These are phyloP conservation scores for Mycogone perniciosa DNA, from an alignment of 2,329 filamentous ascomycete species.

Conservation along the genomic window DNA sequence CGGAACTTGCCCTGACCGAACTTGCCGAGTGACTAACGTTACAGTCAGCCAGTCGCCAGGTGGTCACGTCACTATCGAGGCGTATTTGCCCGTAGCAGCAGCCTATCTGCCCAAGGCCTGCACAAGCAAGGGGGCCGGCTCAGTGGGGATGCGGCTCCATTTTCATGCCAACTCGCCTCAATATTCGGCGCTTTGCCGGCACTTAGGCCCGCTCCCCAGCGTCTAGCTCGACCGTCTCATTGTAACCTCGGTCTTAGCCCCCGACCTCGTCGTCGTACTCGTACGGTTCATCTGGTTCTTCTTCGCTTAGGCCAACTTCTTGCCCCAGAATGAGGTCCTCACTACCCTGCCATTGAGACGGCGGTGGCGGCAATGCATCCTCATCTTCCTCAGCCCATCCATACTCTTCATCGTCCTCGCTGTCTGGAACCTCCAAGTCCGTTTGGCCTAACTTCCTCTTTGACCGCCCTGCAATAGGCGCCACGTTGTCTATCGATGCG, in stretches of 20 bases:
- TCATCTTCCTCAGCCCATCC: conserved; percentile 66
- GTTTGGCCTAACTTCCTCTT: conserved; percentile 61
- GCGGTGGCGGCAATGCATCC: conserved; percentile 50
- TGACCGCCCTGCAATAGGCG: conserved; percentile 23
- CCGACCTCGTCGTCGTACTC: conserved; percentile 17
- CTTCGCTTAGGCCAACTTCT: conserved; percentile 36
- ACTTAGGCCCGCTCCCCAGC: conserved; percentile 16
- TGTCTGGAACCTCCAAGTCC: conserved; percentile 54
- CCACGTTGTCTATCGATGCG: conserved; percentile 29
- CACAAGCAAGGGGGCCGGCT: no score
- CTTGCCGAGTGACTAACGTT: no score
- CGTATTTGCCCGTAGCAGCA: no score
- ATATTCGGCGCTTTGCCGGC: conserved; percentile 27
- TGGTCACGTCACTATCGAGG: no score
- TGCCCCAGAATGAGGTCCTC: conserved; percentile 54
- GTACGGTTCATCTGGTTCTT: conserved; percentile 24
- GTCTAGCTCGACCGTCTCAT: conserved; percentile 10
- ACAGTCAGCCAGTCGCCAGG: no score
- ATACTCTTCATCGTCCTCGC: conserved; percentile 63
- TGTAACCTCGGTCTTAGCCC: conserved; percentile 18
- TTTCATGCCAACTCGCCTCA: conserved; percentile 6
- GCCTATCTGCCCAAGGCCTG: no score
- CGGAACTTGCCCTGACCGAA: no score
- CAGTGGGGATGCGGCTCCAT: conserved; percentile 9
- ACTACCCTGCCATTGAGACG: conserved; percentile 63